Evolutionary conservation across 2,329 filamentous ascomycete species (phyloP).

Genomic region (Blastomyces percursus): DNA sequence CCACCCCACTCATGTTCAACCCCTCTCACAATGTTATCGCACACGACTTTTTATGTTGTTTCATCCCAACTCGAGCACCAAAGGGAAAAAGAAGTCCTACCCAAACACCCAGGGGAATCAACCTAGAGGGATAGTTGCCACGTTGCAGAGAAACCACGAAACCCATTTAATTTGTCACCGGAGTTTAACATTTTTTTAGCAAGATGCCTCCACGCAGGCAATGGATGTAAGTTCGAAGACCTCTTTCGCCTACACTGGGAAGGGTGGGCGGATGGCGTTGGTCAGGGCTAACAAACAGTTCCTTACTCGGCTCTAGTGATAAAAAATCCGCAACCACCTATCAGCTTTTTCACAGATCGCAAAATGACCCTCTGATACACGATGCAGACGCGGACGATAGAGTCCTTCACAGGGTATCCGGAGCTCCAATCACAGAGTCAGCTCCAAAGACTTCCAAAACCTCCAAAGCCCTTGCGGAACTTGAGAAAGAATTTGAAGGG

Average conservation of each 20-base stretch:
- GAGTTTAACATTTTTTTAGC: not conserved
- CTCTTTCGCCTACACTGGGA: not conserved
- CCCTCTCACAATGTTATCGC: not conserved
- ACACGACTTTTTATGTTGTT: not conserved
- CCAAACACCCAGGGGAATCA: not conserved
- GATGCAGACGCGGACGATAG: constrained; percentile 79
- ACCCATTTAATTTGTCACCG: not conserved
- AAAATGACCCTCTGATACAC: constrained; percentile 95
- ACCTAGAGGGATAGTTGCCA: not conserved
- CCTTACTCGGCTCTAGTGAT: constrained; percentile 9
- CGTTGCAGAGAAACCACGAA: not conserved
- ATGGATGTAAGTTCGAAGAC: constrained; percentile 13
- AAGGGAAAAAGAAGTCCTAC: not conserved
- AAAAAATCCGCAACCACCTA: constrained; percentile 17
- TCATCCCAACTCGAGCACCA: not conserved
- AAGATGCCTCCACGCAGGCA: constrained; percentile 15
- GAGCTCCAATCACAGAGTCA: constrained; percentile 21
- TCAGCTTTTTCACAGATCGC: constrained; percentile 50
- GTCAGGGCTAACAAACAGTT: not conserved
- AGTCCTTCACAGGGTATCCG: constrained; percentile 63
- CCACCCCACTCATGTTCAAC: no score
- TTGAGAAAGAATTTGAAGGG: constrained; percentile 62
- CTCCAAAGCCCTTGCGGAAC: constrained; percentile 60
- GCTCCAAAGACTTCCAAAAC: constrained; percentile 33
- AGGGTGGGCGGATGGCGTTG: not conserved